Evolutionary conservation across 2,329 filamentous ascomycete species (phyloP).

Genomic region (Colletotrichum echinochloae): DNA sequence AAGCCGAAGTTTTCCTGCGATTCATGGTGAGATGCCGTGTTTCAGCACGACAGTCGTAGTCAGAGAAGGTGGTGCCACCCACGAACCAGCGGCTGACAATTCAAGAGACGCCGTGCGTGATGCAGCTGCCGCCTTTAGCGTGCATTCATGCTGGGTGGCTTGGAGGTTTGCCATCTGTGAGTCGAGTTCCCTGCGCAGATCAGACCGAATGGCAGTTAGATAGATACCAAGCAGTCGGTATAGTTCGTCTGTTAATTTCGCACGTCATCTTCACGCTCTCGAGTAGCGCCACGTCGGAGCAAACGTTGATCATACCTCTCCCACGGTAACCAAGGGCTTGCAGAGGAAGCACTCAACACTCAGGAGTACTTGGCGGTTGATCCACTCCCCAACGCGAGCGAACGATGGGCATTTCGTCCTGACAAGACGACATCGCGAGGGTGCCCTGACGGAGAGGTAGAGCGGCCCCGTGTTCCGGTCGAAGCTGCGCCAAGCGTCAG

Average conservation of each 20-base stretch:
- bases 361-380: not conserved
- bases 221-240: constrained; percentile 1
- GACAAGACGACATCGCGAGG: not conserved
- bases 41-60: not conserved
- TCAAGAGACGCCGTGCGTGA: not conserved
- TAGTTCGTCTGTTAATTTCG: constrained; percentile 29
- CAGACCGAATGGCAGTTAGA: constrained; percentile 1
- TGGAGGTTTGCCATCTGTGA: constrained; percentile 23
- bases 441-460: not conserved
- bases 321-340: not conserved
- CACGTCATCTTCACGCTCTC: constrained; percentile 13
- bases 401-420: not conserved
- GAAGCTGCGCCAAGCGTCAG: not conserved
- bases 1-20: not conserved
- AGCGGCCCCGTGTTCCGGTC: constrained; percentile 13
- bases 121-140: not conserved
- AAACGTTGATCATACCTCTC: not conserved
- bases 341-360: not conserved
- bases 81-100: not conserved
- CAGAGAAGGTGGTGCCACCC: too few species aligned
- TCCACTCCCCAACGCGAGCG: not conserved
- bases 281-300: constrained; percentile 16
- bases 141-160: constrained; percentile 1
- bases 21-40: not conserved
- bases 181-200: constrained; percentile 30